Evolutionary conservation across 140 eudicot genomes (phyloP), one percentile per base, ranked within the genome.

Genomic region (Stevia rebaudiana): DNA sequence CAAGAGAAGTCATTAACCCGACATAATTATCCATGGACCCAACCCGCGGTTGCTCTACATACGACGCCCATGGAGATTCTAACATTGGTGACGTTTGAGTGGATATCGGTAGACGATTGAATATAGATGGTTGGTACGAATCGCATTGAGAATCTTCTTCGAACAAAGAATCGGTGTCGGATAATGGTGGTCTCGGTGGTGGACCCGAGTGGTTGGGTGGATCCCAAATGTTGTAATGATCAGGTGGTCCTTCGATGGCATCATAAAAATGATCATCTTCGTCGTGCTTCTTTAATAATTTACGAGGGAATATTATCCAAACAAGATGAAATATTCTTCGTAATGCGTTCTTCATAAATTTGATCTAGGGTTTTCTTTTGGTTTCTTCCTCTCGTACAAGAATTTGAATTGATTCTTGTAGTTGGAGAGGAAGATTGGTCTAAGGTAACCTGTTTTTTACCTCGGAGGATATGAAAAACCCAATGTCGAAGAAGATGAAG

Each of bases 1-100:
- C 73, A n/a, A 78, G 83, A 13, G 83, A 79, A 13, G 72, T 69
- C 69, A 79, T 70, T 61, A 79, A 69, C 37, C 84, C 81, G n/a
- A 74, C 59, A 7, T 54, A 75, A n/a, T 59, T 52, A 24, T 55
- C 61, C 8, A 4, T 18, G 0, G 68, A 13, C 1, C 64, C 24
- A 2, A 17, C 3, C 2, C 21, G n/a, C 6, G 66, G 44, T 30
- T 33, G 69, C 1, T 61, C 75, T 7, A 51, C 13, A 22, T 74
- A 72, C 5, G 75, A 70, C 13, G 80, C 24, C 84, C 80, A 74
- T 0, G 81, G 84, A 19, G 84, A 79, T 54, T 75, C 62, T 1
- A 71, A 40, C 37, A 79, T 58, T 0, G 84, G 84, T 1, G 84
- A 79, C 11, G 75, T 65, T 4, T 61, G 65, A 28, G 70, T 53